Conservation (phyloP, 345 rosid species). For the Cardiospermum halicacabum region DNA sequence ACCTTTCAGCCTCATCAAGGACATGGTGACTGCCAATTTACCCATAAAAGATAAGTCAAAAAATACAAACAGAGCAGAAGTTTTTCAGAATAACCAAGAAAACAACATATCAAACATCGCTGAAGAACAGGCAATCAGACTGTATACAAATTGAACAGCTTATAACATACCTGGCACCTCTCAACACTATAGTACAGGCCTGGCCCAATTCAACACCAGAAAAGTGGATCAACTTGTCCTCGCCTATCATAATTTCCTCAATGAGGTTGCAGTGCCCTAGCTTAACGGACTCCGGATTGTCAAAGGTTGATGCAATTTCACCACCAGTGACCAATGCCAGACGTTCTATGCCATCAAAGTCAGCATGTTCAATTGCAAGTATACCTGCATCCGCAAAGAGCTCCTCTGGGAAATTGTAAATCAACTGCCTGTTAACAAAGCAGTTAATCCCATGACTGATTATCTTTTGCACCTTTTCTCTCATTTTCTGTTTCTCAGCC, state of each 20-base stretch:
- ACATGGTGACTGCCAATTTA: conserved; percentile 69
- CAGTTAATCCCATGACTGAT: conserved; percentile 90
- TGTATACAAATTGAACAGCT: not conserved
- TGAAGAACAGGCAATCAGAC: not conserved
- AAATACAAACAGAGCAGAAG: not conserved
- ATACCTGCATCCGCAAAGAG: conserved; percentile 97
- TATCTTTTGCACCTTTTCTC: conserved; percentile 95
- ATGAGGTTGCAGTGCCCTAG: conserved; percentile 94
- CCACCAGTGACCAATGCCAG: conserved; percentile 95
- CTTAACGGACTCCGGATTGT: conserved; percentile 96
- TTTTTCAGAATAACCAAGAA: not conserved
- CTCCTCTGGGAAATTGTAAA: conserved; percentile 96
- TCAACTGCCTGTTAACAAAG: conserved; percentile 96
- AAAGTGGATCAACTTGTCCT: conserved; percentile 94
- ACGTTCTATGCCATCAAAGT: conserved; percentile 97
- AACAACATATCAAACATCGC: not conserved
- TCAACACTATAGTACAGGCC: conserved; percentile 88
- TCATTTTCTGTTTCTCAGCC: conserved; percentile 99
- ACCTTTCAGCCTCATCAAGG: conserved; percentile 97
- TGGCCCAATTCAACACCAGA: conserved; percentile 97
- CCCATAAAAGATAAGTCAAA: not conserved
- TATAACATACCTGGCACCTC: conserved; percentile 79
- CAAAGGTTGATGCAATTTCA: conserved; percentile 96
- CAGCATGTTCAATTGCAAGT: conserved; percentile 99
- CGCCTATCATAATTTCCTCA: conserved; percentile 99